Percentiles rank a stretch among this genome's conserved stretches.
Conservation (phyloP, 768 basidiomycete genomes). For the Lactarius indigo region DNA sequence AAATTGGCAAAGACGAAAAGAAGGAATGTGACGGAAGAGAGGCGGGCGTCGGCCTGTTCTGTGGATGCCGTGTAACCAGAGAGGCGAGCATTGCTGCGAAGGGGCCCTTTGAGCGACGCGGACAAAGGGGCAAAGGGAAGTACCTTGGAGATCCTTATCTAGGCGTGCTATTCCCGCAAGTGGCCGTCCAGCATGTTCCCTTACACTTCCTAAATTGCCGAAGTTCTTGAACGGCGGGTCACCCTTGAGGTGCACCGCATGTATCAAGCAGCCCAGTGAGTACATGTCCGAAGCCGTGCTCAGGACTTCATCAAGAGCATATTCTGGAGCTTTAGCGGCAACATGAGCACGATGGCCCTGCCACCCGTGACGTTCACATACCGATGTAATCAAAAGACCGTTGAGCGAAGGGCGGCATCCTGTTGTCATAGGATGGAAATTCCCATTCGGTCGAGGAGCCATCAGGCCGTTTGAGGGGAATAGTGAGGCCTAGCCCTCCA, state of each 20-base stretch:
- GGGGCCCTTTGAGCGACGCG: slow-evolving; percentile 2
- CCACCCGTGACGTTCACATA: slow-evolving; percentile 34
- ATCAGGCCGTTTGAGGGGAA: slow-evolving; percentile 62
- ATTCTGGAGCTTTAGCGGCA: slow-evolving; percentile 76
- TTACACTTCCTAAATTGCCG: slow-evolving; percentile 63
- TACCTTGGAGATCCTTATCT: slow-evolving; percentile 74
- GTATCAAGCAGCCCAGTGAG: slow-evolving; percentile 85
- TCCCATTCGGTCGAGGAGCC: slow-evolving; percentile 82
- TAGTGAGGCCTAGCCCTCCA: slow-evolving; percentile 83
- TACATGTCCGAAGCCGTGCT: slow-evolving; percentile 91
- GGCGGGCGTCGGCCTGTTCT: slow-evolving; percentile 68
- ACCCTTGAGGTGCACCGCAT: slow-evolving; percentile 87
- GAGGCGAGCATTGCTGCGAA: slow-evolving; percentile 67
- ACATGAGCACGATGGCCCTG: neutral
- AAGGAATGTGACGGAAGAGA: slow-evolving; percentile 82
- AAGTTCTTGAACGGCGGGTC: slow-evolving; percentile 85
- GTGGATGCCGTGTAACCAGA: slow-evolving; percentile 76
- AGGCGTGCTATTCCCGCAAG: slow-evolving; percentile 59
- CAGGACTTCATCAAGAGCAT: slow-evolving; percentile 84
- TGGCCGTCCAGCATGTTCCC: slow-evolving; percentile 65
- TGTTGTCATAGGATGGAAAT: slow-evolving; percentile 83
- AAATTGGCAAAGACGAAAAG: slow-evolving; percentile 94
- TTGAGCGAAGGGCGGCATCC: slow-evolving; percentile 77
- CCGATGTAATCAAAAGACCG: slow-evolving; percentile 95
- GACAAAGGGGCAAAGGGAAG: slow-evolving; percentile 13